Conservation (phyloP, 176 grass and related monocot species). For the Miscanthus lutarioriparius region DNA sequence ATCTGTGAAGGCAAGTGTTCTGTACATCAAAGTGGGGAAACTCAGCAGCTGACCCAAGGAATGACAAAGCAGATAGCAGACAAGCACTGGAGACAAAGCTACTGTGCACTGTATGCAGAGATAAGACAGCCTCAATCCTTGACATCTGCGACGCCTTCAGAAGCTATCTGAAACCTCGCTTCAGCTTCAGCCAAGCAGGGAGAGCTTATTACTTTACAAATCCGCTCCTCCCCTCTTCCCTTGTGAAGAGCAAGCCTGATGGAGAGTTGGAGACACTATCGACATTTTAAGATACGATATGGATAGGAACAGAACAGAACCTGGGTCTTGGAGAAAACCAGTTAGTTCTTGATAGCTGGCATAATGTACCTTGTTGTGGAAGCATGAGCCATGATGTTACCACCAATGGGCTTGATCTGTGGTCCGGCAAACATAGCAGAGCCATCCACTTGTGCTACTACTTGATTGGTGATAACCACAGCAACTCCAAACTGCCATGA, state of each 20-base stretch:
- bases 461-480: slow-evolving; percentile 98
- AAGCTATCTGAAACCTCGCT: slow-evolving; percentile 71
- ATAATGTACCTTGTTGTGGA: slow-evolving; percentile 70
- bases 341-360: not conserved
- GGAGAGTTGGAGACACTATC: not conserved
- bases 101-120: not conserved
- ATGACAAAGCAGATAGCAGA: not conserved
- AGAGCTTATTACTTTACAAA: slow-evolving; percentile 89
- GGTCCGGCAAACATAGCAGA: slow-evolving; percentile 92
- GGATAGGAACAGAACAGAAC: not conserved
- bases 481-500: slow-evolving; percentile 82
- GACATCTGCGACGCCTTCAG: slow-evolving; percentile 70
- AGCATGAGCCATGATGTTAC: slow-evolving; percentile 99
- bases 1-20: not conserved
- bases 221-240: slow-evolving; percentile 84
- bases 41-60: not conserved
- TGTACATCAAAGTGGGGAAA: slow-evolving; percentile 9
- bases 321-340: not conserved
- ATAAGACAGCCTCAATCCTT: slow-evolving; percentile 53
- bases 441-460: slow-evolving; percentile 97
- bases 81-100: not conserved
- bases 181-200: slow-evolving; percentile 85
- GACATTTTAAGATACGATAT: not conserved
- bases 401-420: slow-evolving; percentile 82
- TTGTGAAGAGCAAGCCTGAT: slow-evolving; percentile 84